Evolutionary conservation across 208 protist species (phyloP), one percentile per base, ranked within the genome.

Genomic region (Crithidia brevicula): DNA sequence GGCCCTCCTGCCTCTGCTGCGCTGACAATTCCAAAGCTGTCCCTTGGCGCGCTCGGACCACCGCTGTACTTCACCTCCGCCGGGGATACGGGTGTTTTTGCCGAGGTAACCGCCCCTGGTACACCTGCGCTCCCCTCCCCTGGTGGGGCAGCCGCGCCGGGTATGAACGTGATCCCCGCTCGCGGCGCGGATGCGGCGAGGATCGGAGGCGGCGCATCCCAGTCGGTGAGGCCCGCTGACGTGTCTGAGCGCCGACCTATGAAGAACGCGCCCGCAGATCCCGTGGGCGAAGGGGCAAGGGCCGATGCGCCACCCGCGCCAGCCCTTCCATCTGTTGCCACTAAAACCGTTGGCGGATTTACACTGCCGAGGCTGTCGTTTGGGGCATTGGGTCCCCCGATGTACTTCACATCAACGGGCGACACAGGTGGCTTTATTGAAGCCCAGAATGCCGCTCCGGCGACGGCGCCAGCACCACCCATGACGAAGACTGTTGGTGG

Each of bases 371-470:
- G 71, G 56, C 74, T 93, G 34, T 65, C 76, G 20, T 61, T 93
- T 30, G 73, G 54, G 0, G 27, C 67, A 13, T 20, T 89, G 20
- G 67, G 66, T 8, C 85, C 81, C 13, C 77, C 88, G 18, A 74
- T 84, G 63, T 91, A 91, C 76, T 91, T 80, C 70, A 77, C 78
- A 13, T 86, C 81, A n/a, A 83, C 52, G n/a, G 85, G 83, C 4
- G 89, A 90, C 66, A 89, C 81, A 1, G 77, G 77, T 43, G 72
- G 60, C 43, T 77, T 76, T 27, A 34, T 74, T n/a, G 77, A 82
- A 49, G 56, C 58, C 30, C 66, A 70, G 65, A 54, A 51, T 18
- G 43, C 42, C 16, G 42, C 42, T 8, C 42, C 42, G 36, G 10
- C 42, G 42, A 6, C 42, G 42, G 13, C 42, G 18, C 42, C 42